phyloP scores from a whole-genome alignment of 2,329 filamentous ascomycete species.

The Ilyonectria robusta region DNA sequence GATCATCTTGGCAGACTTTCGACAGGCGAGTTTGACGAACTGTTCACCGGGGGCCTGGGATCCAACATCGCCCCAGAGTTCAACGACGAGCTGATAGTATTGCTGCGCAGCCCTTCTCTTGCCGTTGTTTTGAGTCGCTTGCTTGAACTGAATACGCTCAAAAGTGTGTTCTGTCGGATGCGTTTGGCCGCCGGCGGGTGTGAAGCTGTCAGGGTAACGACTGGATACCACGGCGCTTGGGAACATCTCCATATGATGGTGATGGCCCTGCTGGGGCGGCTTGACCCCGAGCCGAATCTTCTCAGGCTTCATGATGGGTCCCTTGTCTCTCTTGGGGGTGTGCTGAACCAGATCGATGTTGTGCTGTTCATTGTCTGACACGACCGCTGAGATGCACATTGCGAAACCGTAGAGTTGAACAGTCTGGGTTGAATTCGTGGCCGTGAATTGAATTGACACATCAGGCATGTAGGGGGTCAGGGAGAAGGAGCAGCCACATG shows the following conservation, averaged over 20 bases:
- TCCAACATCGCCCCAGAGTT: constrained; percentile 81
- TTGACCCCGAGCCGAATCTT: constrained; percentile 78
- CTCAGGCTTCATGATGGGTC: constrained; percentile 82
- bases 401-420: constrained; percentile 81
- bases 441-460: constrained; percentile 66
- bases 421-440: constrained; percentile 65
- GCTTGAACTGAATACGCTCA: constrained; percentile 95
- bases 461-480: constrained; percentile 70
- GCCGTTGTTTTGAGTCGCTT: constrained; percentile 93
- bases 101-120: constrained; percentile 92
- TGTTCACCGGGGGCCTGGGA: constrained; percentile 60
- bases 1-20: constrained; percentile 85
- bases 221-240: constrained; percentile 50
- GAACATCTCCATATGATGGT: constrained; percentile 63
- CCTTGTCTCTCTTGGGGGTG: constrained; percentile 92
- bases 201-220: constrained; percentile 61
- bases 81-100: constrained; percentile 91
- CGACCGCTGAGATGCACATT: constrained; percentile 87
- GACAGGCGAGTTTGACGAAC: constrained; percentile 79
- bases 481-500: constrained; percentile 84
- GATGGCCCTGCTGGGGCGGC: constrained; percentile 67
- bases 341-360: constrained; percentile 89
- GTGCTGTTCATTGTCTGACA: constrained; percentile 82
- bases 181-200: constrained; percentile 51
- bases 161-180: constrained; percentile 75